phyloP scores from a whole-genome alignment of 1,284 basidiomycete species.

The Leccinum solheimii region DNA sequence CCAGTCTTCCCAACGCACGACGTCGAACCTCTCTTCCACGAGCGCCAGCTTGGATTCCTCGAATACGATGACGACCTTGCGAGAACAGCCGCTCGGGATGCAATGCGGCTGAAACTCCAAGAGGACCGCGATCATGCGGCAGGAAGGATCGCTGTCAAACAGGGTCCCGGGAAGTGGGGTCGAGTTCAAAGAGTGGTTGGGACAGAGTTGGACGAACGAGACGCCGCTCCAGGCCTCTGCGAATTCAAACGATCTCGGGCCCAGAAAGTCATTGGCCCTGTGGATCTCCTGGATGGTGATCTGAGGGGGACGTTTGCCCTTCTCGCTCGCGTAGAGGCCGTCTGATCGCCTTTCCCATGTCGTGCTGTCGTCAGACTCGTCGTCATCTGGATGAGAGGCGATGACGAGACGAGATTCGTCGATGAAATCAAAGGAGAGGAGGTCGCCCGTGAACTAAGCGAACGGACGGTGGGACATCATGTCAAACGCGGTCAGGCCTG shows the following conservation, averaged over 20 bases:
- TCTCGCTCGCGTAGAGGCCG: slow-evolving; percentile 34
- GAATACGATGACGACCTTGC: slow-evolving; percentile 33
- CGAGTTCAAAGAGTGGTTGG: slow-evolving; percentile 26
- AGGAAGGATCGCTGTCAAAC: slow-evolving; percentile 31
- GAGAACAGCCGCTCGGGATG: slow-evolving; percentile 34
- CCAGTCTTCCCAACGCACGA: slow-evolving; percentile 36
- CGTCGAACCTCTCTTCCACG: slow-evolving; percentile 18
- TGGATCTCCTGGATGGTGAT: slow-evolving; percentile 31
- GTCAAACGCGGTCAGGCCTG: background rate
- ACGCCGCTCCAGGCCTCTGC: slow-evolving; percentile 31
- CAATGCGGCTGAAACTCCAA: slow-evolving; percentile 31
- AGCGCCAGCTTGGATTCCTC: slow-evolving; percentile 30
- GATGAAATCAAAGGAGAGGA: slow-evolving; percentile 35
- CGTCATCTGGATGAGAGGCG: slow-evolving; percentile 35
- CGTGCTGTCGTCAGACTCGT: slow-evolving; percentile 33
- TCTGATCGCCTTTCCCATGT: slow-evolving; percentile 34
- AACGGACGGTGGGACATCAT: background rate
- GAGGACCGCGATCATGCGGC: slow-evolving; percentile 28
- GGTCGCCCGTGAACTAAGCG: slow-evolving; percentile 31
- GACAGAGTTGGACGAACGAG: slow-evolving; percentile 36
- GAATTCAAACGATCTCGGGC: slow-evolving; percentile 33
- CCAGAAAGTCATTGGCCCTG: slow-evolving; percentile 7
- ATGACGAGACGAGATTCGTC: slow-evolving; percentile 31
- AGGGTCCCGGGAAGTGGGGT: slow-evolving; percentile 27
- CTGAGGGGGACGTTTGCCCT: slow-evolving; percentile 34